Evolutionary conservation across 2,329 filamentous ascomycete species (phyloP), one percentile per base, ranked within the genome.

Genomic region (Calonectria leucothoes): DNA sequence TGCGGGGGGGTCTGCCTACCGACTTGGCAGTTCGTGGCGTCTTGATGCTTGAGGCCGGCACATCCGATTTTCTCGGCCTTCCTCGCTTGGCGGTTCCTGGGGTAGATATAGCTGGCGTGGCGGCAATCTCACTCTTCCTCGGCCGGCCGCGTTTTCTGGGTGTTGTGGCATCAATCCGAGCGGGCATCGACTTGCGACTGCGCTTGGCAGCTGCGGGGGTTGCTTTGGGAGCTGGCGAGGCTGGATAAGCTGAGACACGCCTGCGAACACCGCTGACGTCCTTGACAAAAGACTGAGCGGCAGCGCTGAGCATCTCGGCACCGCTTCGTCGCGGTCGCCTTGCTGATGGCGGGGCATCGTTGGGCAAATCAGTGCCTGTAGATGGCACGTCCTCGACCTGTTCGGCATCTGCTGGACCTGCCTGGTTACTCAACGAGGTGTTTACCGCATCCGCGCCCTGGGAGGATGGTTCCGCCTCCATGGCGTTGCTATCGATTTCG

Each of bases 111-210:
- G 69, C 70, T 37, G 77, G 77, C 8, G 78, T 79, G 10, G 74
- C 63, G 11, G 69, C 31, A 39, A 23, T 71, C 51, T 80, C 76
- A 51, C 74, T 79, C 65, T 80, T 80, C 25, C 74, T 75, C 6
- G 78, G 78, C n/a, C 77, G 77, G 39, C 78, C 78, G 25, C 77
- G 76, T 61, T 77, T 80, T 42, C 35, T 77, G 8, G 78, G 78
- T 0, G 78, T 80, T 48, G 74, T 66, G 1, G 73, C 49, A 12
- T 59, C 15, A 25, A 70, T 39, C 15, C 66, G 69, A 20, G 78
- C 78, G 10, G 76, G 78, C 77, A 80, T 79, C 17, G 78, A 80
- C 61, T 79, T 80, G 20, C 78, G 76, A 3, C 33, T 35, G 6
- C 52, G 75, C 25, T 73, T 76, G 11, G 63, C 55, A 5, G 75